Evolutionary conservation across 2,329 filamentous ascomycete species (phyloP).

Genomic region (Penicillium sp.): DNA sequence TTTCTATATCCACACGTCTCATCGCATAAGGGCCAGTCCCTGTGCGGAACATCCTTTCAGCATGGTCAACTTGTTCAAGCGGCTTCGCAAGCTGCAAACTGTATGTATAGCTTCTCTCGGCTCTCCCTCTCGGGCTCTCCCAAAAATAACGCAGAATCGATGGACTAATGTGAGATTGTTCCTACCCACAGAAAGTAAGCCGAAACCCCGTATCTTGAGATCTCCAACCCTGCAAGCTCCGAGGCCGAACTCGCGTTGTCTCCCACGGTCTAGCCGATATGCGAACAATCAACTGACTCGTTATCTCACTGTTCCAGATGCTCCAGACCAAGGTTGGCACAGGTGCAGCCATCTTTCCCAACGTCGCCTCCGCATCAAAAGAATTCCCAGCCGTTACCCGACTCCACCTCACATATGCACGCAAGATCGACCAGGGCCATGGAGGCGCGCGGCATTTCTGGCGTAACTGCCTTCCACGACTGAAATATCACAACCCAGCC

Average conservation of each 20-base stretch:
- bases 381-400: constrained; percentile 41
- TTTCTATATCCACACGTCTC: neutral
- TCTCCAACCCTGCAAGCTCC: constrained; percentile 1
- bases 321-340: constrained; percentile 74
- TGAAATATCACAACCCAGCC: constrained; percentile 92
- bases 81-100: constrained; percentile 70
- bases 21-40: constrained; percentile 16
- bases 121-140: neutral
- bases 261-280: neutral
- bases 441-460: constrained; percentile 74
- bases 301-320: constrained; percentile 52
- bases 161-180: constrained; percentile 16
- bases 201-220: constrained; percentile 3
- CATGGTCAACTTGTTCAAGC: constrained; percentile 55
- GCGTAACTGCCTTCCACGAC: constrained; percentile 72
- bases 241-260: neutral
- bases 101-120: constrained; percentile 49
- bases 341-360: constrained; percentile 75
- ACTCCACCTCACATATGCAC: constrained; percentile 45
- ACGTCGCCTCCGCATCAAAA: constrained; percentile 26
- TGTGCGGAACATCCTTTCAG: constrained; percentile 24
- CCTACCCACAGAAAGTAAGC: constrained; percentile 30
- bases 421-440: constrained; percentile 41
- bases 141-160: neutral
- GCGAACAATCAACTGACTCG: neutral